Base-by-base conservation (phyloP, 2,329 filamentous ascomycete genomes). In the Pyrenophora tritici-repentis region DNA sequence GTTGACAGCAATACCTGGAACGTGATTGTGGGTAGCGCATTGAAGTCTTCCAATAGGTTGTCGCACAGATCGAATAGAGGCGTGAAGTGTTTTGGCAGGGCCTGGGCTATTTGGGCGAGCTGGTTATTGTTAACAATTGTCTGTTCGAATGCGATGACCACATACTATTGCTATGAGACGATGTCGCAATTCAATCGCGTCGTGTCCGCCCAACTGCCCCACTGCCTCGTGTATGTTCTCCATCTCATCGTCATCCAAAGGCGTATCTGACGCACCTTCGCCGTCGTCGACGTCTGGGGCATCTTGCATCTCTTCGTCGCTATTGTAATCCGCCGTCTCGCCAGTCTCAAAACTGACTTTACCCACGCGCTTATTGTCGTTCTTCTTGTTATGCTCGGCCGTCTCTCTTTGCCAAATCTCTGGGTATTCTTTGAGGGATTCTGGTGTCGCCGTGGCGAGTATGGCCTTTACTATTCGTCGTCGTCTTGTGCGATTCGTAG, bases 321-420 rank as follows among this genome's bases (percentile, higher is more conserved):
- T 65, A 8, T 56, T 61, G 18, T 86, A 83, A 51, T 85, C 83
- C 49, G 72, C 76, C 60, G 87, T 87, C 56, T 86, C 82, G 10
- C 81, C 84, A 14, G 50, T 61, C 37, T 66, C 65, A 47, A 82
- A 85, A 45, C 84, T 77, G 35, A 82, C 79, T 22, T 85, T 83
- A 12, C 86, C 82, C 6, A 87, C 68, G 49, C 87, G 62, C 8
- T 78, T 71, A 57, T 83, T 83, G 16, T 82, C 74, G 60, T 84
- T 83, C 52, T 71, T 65, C 44, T 73, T 75, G 38, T 73, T 78
- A 41, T 62, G 71, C 56, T 75, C 76, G 52, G 74, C 79, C 2
- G 82, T 83, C 72, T 92, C 89, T 44, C 83, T 83, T 17, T 81
- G 78, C 74, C 89, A 93, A 3, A 92, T 75, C 63, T 90, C 85